Base-by-base conservation (phyloP, 2,329 filamentous ascomycete genomes). In the Tolypocladium tundrense region DNA sequence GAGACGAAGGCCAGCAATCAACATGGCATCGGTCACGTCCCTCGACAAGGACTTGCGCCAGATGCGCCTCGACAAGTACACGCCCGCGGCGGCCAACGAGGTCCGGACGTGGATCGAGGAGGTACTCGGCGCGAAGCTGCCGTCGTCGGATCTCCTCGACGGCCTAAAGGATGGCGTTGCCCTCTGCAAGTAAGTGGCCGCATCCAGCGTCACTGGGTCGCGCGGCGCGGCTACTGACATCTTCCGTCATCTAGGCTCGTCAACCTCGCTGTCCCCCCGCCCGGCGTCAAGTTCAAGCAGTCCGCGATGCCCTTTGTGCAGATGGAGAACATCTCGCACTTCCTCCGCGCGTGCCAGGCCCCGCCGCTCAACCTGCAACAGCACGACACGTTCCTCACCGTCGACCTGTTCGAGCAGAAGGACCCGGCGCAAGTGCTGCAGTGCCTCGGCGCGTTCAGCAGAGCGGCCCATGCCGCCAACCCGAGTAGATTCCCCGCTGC, bases 241-340 rank as follows among this genome's bases (percentile, higher is more conserved):
- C 5, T 31, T 31, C 4, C n/a, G 54, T 2, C 19, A 63, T 8
- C 24, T n/a, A 94, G 91, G 68, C 85, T 97, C 56, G 83, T 90
- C 67, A 97, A 96, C 69, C 80, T 93, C 58, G 88, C 84, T 39
- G 73, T 88, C 42, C 88, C 90, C 33, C 83, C 87, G 19, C 89
- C 90, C 0, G 88, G 88, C 39, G 83, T 96, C 74, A 91, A 88
- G 72, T 97, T 88, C 82, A 97, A 97, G 75, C 81, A 88, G 69
- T 96, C 92, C 1, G 76, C 85, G 45, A 97, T 97, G 93, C 94
- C 94, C 0, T 99, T 99, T 70, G 93, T 97, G 45, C 94, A 99
- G 74, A 97, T 97, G 92, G 94, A 99, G 73, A 99, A 99, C 71
- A 97, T 99, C 69, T 95, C 92, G 5, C 90, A 96, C 69, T 99